These are phyloP conservation scores for Neonectria hederae DNA, from an alignment of 2,329 filamentous ascomycete genomes.

Conservation along the genomic window DNA sequence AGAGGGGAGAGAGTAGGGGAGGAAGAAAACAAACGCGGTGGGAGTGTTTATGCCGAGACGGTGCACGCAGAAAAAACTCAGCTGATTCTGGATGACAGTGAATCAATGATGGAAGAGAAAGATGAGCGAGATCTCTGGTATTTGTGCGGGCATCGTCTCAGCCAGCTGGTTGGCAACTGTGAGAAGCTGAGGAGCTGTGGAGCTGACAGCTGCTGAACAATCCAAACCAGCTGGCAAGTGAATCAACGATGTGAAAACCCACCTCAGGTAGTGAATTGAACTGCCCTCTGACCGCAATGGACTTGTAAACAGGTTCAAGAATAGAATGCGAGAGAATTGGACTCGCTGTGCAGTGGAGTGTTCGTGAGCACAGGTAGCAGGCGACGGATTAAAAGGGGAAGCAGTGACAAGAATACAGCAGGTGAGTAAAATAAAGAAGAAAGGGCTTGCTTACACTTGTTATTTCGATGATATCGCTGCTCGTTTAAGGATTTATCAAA, in stretches of 20 bases:
- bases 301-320: too few relatives aligned
- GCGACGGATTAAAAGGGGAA: neutral
- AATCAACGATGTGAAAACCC: neutral
- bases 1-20: neutral
- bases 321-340: neutral
- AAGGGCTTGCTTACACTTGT: neutral
- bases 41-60: slow-evolving; percentile 2
- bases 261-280: neutral
- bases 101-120: slow-evolving; percentile 26
- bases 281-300: neutral
- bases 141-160: slow-evolving; percentile 9
- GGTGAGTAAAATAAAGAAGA: neutral
- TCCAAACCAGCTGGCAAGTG: neutral
- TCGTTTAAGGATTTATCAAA: neutral
- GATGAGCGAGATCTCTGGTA: neutral
- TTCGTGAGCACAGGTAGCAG: neutral
- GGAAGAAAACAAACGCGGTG: slow-evolving; percentile 19
- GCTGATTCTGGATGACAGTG: slow-evolving; percentile 21
- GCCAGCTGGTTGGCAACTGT: slow-evolving; percentile 16
- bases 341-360: neutral
- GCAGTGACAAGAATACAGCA: neutral
- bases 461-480: neutral
- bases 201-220: slow-evolving; percentile 13
- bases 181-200: slow-evolving; percentile 20
- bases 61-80: neutral